A percentile compares a stretch with the other conserved stretches of the same genome.
phyloP scores from a whole-genome alignment of 495 filamentous ascomycete species.

The Aspergillus leporis region DNA sequence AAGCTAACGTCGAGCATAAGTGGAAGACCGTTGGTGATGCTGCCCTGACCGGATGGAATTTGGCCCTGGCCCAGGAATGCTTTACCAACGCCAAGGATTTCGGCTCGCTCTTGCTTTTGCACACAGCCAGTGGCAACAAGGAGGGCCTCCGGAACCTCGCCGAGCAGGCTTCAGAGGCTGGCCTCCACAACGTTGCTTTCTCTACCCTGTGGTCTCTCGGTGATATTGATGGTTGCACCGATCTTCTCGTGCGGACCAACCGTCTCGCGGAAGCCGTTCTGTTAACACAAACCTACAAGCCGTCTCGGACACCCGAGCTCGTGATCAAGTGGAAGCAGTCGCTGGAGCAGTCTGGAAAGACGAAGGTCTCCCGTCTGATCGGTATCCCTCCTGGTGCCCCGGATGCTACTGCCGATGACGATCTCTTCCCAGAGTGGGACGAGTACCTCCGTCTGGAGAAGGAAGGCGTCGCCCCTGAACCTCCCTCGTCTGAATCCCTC shows the following conservation, averaged over 20 bases:
- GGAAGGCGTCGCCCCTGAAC: conserved; percentile 53
- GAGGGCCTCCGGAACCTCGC: conserved; percentile 72
- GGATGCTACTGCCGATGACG: conserved; percentile 67
- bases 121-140: conserved; percentile 76
- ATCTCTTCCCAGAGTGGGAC: conserved; percentile 95
- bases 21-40: conserved; percentile 97
- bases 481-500: conserved; percentile 45
- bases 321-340: conserved; percentile 77
- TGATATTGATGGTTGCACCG: conserved; percentile 78
- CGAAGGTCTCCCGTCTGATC: conserved; percentile 76
- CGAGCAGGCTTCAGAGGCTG: conserved; percentile 69
- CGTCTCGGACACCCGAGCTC: conserved; percentile 67
- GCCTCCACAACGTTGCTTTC: conserved; percentile 89
- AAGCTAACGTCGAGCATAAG: conserved; percentile 88
- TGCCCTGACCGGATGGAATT: conserved; percentile 82
- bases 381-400: conserved; percentile 69
- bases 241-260: conserved; percentile 74
- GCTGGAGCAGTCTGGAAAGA: conserved; percentile 77
- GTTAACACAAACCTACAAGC: conserved; percentile 93
- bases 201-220: conserved; percentile 84
- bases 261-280: conserved; percentile 82
- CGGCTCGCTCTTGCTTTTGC: conserved; percentile 82
- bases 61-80: conserved; percentile 86
- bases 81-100: conserved; percentile 87
- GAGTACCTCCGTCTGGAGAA: conserved; percentile 81